phyloP scores from a whole-genome alignment of 805 yeast genomes.

The Wickerhamiella azyma region DNA sequence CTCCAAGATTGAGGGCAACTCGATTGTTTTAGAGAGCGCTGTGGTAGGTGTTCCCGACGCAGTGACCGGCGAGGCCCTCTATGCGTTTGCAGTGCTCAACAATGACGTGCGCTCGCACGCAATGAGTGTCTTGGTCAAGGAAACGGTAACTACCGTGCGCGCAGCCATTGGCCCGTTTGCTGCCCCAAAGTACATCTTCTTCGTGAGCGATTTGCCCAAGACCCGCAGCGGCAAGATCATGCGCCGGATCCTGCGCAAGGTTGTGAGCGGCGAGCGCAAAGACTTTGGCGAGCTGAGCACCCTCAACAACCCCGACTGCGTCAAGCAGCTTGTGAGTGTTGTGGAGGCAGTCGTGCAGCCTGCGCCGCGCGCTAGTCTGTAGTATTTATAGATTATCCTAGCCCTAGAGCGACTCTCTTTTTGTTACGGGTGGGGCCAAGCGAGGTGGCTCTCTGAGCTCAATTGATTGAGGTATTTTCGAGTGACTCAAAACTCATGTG shows the following conservation, averaged over 20 bases:
- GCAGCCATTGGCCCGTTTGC: slow-evolving; percentile 74
- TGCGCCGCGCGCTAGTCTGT: background rate
- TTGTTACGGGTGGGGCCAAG: too few relatives aligned
- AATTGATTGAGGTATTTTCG: too few relatives aligned
- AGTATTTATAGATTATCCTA: background rate
- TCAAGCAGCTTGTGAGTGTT: slow-evolving; percentile 51
- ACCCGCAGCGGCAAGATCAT: slow-evolving; percentile 90
- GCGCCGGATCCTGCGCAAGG: slow-evolving; percentile 84
- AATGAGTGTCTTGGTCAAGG: slow-evolving; percentile 29
- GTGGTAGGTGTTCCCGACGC: slow-evolving; percentile 77
- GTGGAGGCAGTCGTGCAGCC: slow-evolving; percentile 30
- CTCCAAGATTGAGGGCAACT: slow-evolving; percentile 40
- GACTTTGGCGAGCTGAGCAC: slow-evolving; percentile 79
- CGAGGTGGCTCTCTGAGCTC: too few relatives aligned
- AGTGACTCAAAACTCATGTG: too few relatives aligned
- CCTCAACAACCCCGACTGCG: slow-evolving; percentile 66
- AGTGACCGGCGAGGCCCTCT: slow-evolving; percentile 76
- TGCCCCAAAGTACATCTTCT: slow-evolving; percentile 67
- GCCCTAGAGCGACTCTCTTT: background rate
- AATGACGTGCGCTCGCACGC: slow-evolving; percentile 19
- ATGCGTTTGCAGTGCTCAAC: slow-evolving; percentile 67
- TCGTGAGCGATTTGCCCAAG: slow-evolving; percentile 79
- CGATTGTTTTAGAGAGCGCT: slow-evolving; percentile 58
- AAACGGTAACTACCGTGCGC: slow-evolving; percentile 65
- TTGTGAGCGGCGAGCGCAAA: slow-evolving; percentile 73